These are phyloP conservation scores for Syzygium oleosum DNA, from an alignment of 345 rosid genomes.

Conservation along the genomic window DNA sequence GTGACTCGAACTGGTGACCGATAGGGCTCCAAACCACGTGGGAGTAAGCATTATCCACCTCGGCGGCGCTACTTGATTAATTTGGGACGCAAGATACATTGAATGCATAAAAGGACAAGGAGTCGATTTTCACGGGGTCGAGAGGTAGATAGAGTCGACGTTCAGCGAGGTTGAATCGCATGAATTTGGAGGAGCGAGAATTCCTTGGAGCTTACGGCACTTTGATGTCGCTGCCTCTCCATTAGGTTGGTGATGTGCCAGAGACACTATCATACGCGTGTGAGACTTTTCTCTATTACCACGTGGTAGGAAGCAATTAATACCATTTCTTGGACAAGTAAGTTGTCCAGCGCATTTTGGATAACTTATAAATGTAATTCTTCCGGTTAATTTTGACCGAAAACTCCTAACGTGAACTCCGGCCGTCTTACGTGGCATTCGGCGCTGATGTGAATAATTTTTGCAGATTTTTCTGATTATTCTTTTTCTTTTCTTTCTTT, in stretches of 20 bases:
- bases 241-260: neutral
- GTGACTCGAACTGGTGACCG: neutral
- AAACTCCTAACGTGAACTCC: accelerated
- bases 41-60: neutral
- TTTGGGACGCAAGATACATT: neutral
- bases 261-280: neutral
- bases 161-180: neutral
- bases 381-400: no score
- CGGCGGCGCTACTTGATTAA: neutral
- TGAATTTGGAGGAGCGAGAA: neutral
- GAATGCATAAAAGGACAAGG: neutral
- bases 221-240: neutral
- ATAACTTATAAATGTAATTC: no score
- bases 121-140: neutral
- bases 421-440: accelerated
- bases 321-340: accelerated
- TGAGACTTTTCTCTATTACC: neutral
- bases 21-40: neutral
- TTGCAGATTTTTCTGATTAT: no score
- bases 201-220: neutral
- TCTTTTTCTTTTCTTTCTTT: no score
- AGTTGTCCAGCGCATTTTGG: neutral
- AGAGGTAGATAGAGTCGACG: neutral
- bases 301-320: neutral
- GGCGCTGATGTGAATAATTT: accelerated